phyloP scores from a whole-genome alignment of 2,329 filamentous ascomycete genomes.

The Beauveria sp. region DNA sequence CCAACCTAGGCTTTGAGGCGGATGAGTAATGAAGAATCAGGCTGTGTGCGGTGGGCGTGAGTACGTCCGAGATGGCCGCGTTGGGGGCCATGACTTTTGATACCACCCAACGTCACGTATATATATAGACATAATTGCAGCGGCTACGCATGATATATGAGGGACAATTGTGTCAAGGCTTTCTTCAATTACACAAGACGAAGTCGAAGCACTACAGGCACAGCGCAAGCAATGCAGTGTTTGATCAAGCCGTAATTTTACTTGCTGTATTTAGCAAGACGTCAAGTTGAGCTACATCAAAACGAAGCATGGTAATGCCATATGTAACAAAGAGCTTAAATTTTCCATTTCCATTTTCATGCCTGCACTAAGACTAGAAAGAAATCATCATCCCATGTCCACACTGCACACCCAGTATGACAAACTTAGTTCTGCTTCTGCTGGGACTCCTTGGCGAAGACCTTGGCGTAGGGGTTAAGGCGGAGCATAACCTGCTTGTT shows the following conservation, averaged over 20 bases:
- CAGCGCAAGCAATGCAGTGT: neutral
- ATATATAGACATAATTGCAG: neutral
- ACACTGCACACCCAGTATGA: slow-evolving; percentile 32
- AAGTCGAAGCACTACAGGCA: neutral
- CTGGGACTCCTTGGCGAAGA: slow-evolving; percentile 65
- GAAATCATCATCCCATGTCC: slow-evolving; percentile 3
- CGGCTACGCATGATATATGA: neutral
- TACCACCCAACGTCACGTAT: neutral
- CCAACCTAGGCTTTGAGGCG: slow-evolving; percentile 23
- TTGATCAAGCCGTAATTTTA: neutral
- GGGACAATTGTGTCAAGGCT: neutral
- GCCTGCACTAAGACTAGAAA: slow-evolving; percentile 11
- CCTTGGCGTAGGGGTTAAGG: slow-evolving; percentile 94
- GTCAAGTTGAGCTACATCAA: neutral
- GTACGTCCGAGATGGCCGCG: neutral
- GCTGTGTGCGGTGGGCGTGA: neutral
- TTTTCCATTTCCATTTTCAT: neutral
- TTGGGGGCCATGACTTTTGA: neutral
- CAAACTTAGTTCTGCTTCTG: slow-evolving; percentile 32
- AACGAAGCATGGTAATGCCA: neutral
- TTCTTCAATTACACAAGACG: neutral
- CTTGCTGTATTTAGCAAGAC: neutral
- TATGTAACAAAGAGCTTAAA: neutral
- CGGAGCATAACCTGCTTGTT: slow-evolving; percentile 99
- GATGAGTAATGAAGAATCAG: slow-evolving; percentile 17